Evolutionary conservation across 192 early-diverging fungal genomes (phyloP), one percentile per base, ranked within the genome.

Genomic region (Kappamyces sp.): DNA sequence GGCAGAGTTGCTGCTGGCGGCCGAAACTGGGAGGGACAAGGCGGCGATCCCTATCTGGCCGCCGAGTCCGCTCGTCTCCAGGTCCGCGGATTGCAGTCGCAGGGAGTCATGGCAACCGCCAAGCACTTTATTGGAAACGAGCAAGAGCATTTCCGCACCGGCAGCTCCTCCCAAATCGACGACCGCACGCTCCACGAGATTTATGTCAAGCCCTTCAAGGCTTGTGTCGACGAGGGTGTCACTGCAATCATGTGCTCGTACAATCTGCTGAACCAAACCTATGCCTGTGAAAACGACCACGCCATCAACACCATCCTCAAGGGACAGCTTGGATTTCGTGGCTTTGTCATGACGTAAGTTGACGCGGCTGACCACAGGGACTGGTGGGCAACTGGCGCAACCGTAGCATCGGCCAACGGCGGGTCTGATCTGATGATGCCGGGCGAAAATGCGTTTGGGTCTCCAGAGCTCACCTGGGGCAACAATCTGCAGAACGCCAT

Each of bases 381-480:
- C 37, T 72, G 68, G 65, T 52, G 60, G 46, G 66, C 71, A 47
- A 73, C 67, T 7, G 60, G 68, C 37, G 69, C 60, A 12, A 63
- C 58, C n/a, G 41, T 32, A 0, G 46, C 52, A 38, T 70, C 75
- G 49, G 69, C 62, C 3, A 47, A 55, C 9, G 57, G 58, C 62
- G 74, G 80, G 43, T 55, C 76, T 33, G 83, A 86, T 59, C 79
- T 86, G 75, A 78, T 77, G 50, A 84, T 84, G 82, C 75, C 81
- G 9, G 81, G 81, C 32, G 57, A 63, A 12, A 52, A 40, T 6
- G 46, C 31, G 10, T 40, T 7, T 4, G 57, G 64, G 3, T 10
- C 35, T 3, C 38, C 12, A 2, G 46, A 69, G 5, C 40, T 38
- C 1, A 52, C 12, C 47, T 76, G 78, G 73, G 72, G 75, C 33